phyloP scores from a whole-genome alignment of 2,329 filamentous ascomycete genomes.

The Fusarium nodosum region DNA sequence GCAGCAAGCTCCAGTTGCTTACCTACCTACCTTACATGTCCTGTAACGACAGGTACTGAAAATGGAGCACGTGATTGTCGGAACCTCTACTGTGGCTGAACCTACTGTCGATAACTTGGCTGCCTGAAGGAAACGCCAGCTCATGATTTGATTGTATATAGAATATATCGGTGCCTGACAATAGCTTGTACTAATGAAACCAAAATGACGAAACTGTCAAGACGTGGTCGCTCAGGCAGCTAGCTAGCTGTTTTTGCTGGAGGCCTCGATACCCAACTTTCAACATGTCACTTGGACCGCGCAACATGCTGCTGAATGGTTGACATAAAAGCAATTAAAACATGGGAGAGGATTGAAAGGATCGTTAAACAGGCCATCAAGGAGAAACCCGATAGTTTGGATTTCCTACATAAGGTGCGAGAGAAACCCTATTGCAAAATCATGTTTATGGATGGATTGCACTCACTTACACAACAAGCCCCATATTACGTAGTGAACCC shows the following conservation, averaged over 20 bases:
- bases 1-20: slow-evolving; percentile 11
- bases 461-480: background rate
- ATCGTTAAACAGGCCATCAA: background rate
- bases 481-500: background rate
- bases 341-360: background rate
- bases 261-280: slow-evolving; percentile 15
- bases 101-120: slow-evolving; percentile 32
- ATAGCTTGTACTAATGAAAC: slow-evolving; percentile 1
- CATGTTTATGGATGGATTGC: too few species aligned
- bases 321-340: background rate
- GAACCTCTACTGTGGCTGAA: slow-evolving; percentile 36
- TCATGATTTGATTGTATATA: slow-evolving; percentile 33
- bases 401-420: background rate
- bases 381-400: background rate
- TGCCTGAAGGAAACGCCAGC: slow-evolving; percentile 47
- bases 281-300: background rate
- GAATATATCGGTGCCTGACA: slow-evolving; percentile 35
- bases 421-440: background rate
- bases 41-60: background rate
- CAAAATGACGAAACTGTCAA: slow-evolving; percentile 4
- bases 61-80: slow-evolving; percentile 35
- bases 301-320: background rate
- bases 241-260: slow-evolving; percentile 2
- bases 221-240: slow-evolving; percentile 17
- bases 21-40: slow-evolving; percentile 5